These are phyloP conservation scores for Diplosphaera chodatii DNA, from an alignment of 139 green algal genomes.

Conservation along the genomic window DNA sequence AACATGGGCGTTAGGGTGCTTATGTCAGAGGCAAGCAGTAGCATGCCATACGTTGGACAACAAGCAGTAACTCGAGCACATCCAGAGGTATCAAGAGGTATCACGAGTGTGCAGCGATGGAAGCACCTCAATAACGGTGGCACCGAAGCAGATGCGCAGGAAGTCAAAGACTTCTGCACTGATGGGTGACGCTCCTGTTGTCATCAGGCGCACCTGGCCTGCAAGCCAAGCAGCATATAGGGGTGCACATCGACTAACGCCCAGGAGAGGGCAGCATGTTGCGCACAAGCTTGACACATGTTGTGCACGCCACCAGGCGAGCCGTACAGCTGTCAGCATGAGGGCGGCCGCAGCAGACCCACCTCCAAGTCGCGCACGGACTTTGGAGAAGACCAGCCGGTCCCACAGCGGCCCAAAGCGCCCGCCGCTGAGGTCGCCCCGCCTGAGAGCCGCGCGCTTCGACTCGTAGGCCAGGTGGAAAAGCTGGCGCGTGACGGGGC, in stretches of 20 bases:
- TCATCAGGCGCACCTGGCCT: constrained; percentile 50
- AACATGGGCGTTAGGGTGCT: too few species aligned
- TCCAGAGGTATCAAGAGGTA: too few species aligned
- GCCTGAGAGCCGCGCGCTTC: constrained; percentile 60
- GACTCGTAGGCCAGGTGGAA: constrained; percentile 71
- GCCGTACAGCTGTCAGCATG: too few species aligned
- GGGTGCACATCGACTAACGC: too few species aligned
- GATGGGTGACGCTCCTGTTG: constrained; percentile 81
- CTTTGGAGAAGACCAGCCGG: constrained; percentile 91
- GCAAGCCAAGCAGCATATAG: background rate
- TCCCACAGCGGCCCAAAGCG: constrained; percentile 78
- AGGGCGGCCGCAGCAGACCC: too few species aligned
- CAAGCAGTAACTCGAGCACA: too few species aligned
- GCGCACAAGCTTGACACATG: too few species aligned
- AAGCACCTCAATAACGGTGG: constrained; percentile 57
- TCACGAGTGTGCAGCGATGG: too few species aligned
- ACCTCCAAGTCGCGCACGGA: constrained; percentile 68
- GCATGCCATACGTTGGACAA: too few species aligned
- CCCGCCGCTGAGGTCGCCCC: constrained; percentile 58
- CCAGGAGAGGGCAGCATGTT: too few species aligned
- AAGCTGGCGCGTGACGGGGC: constrained; percentile 53
- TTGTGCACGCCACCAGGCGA: too few species aligned
- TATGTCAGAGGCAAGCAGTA: too few species aligned
- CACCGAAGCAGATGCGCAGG: constrained; percentile 84
- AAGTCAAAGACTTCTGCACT: constrained; percentile 89